phyloP scores from a whole-genome alignment of 2,329 filamentous ascomycete species.

The Fusarium sp. region DNA sequence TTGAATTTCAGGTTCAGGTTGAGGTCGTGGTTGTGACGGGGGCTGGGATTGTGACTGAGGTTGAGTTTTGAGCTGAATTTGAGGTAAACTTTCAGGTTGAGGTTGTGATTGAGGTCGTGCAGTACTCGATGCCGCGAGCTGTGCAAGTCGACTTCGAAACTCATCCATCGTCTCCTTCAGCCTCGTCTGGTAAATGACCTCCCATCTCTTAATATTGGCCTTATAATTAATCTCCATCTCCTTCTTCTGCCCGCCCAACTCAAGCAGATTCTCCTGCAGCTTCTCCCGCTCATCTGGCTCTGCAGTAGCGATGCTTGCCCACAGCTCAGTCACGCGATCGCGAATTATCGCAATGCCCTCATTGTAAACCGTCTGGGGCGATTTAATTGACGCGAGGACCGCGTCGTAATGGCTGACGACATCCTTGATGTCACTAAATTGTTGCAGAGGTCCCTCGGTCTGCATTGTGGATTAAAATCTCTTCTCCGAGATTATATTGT shows the following conservation, averaged over 20 bases:
- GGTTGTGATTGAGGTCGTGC: not conserved
- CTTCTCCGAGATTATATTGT: not conserved
- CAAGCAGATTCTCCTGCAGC: slow-evolving; percentile 6
- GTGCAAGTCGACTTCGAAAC: not conserved
- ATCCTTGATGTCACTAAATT: slow-evolving; percentile 18
- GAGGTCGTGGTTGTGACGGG: too few species aligned
- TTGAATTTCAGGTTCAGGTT: too few species aligned
- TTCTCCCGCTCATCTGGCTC: not conserved
- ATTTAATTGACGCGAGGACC: not conserved
- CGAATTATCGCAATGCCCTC: not conserved
- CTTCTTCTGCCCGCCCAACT: slow-evolving; percentile 13
- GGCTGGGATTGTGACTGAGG: too few species aligned
- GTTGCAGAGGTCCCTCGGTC: not conserved
- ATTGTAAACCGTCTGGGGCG: slow-evolving; percentile 8
- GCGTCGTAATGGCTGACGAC: slow-evolving; percentile 10
- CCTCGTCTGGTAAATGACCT: not conserved
- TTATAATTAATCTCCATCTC: slow-evolving; percentile 21
- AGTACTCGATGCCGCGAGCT: not conserved
- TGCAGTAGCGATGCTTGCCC: not conserved
- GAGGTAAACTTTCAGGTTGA: too few species aligned
- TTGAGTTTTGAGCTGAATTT: too few species aligned
- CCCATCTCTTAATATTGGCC: not conserved
- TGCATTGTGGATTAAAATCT: slow-evolving; percentile 17
- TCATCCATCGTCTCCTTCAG: slow-evolving; percentile 2
- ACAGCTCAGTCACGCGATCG: not conserved